Conservation (phyloP, 805 yeast species). For the Metschnikowia borealis region DNA sequence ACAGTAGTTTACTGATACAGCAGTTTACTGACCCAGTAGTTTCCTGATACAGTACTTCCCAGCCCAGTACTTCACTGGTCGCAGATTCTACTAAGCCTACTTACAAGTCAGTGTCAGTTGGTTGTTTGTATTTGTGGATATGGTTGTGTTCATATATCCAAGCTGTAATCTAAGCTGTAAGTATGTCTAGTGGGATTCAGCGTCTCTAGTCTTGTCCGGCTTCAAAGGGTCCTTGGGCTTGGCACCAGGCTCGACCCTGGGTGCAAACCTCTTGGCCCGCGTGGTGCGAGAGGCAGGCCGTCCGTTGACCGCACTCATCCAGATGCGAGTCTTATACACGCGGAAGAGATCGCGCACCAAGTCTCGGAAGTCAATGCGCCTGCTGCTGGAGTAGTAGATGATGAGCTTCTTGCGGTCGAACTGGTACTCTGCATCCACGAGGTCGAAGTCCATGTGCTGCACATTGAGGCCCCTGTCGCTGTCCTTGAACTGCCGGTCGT, state of each 20-base stretch:
- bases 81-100: too few relatives aligned
- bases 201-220: neutral
- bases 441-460: constrained; percentile 53
- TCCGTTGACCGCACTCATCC: constrained; percentile 72
- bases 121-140: too few relatives aligned
- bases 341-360: constrained; percentile 70
- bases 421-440: constrained; percentile 76
- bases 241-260: neutral
- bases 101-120: too few relatives aligned
- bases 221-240: neutral
- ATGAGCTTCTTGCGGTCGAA: constrained; percentile 76
- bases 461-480: constrained; percentile 18
- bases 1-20: too few relatives aligned
- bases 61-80: too few relatives aligned
- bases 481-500: neutral
- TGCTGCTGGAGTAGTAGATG: constrained; percentile 50
- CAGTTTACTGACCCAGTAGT: too few relatives aligned
- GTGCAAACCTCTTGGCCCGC: neutral
- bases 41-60: too few relatives aligned
- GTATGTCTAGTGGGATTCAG: too few relatives aligned
- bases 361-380: constrained; percentile 69
- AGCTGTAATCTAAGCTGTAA: too few relatives aligned
- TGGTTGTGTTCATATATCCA: too few relatives aligned
- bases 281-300: constrained; percentile 24
- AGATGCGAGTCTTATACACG: constrained; percentile 73